These are phyloP conservation scores for Aspergillus nidulans DNA, from an alignment of 495 filamentous ascomycete genomes.

Conservation along the genomic window DNA sequence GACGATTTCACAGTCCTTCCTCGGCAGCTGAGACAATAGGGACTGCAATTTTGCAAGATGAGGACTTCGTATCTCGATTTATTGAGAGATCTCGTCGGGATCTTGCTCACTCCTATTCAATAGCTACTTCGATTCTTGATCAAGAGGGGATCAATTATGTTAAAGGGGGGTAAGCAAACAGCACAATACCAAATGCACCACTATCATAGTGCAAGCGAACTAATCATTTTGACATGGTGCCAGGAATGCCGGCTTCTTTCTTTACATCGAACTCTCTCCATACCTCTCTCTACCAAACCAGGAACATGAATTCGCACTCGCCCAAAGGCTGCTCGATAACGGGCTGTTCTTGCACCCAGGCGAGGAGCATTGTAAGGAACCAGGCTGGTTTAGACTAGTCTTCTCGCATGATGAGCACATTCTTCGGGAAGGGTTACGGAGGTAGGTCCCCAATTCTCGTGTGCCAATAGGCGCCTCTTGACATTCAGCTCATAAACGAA, in stretches of 20 bases:
- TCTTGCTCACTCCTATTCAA: conserved; percentile 25
- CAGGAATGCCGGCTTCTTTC: conserved; percentile 50
- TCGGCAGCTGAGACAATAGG: conserved; percentile 33
- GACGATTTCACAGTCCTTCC: conserved; percentile 33
- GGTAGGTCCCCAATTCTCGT: conserved; percentile 19
- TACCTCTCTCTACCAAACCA: conserved; percentile 18
- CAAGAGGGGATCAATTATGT: conserved; percentile 30
- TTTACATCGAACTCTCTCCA: conserved; percentile 45
- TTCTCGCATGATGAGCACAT: conserved; percentile 33
- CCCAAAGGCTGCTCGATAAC: conserved; percentile 33
- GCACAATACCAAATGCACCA: background rate
- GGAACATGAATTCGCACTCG: conserved; percentile 31
- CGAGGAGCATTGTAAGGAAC: conserved; percentile 33
- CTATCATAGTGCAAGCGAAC: too few species aligned
- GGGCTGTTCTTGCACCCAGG: conserved; percentile 43
- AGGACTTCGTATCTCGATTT: conserved; percentile 27
- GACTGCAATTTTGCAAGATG: conserved; percentile 34
- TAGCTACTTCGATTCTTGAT: conserved; percentile 23
- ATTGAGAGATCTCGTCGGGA: conserved; percentile 18
- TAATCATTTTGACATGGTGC: too few species aligned
- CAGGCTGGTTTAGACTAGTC: conserved; percentile 49
- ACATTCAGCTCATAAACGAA: background rate
- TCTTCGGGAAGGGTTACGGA: conserved; percentile 30
- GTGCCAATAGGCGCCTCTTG: background rate
- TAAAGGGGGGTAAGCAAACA: conserved; percentile 24